Evolutionary conservation across 2,329 filamentous ascomycete species (phyloP).

Genomic region (Metarhizium humberi): DNA sequence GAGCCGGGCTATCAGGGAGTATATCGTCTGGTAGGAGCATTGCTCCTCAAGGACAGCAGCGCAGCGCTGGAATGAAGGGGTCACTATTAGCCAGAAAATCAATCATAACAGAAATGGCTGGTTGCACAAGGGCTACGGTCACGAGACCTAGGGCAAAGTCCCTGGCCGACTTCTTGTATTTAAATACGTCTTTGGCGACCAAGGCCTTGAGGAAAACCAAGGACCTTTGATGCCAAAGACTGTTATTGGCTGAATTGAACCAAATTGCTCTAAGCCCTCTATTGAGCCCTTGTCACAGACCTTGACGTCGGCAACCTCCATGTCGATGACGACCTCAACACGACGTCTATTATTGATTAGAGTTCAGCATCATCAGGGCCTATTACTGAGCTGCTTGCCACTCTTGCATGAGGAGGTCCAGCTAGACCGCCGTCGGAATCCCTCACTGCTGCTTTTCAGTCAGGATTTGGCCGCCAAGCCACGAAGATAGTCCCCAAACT

Average conservation of each 20-base stretch:
- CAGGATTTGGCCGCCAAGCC: not conserved
- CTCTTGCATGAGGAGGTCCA: not conserved
- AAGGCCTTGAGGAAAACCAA: too few relatives aligned
- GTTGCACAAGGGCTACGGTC: too few relatives aligned
- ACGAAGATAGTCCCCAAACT: not conserved
- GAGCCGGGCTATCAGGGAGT: too few relatives aligned
- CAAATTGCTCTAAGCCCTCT: too few relatives aligned
- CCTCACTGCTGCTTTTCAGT: not conserved
- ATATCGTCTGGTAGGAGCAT: too few relatives aligned
- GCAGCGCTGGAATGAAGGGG: conserved; percentile 6
- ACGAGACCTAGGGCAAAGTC: too few relatives aligned
- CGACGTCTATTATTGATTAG: not conserved
- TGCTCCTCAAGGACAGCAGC: conserved; percentile 1
- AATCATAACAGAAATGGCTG: conserved; percentile 6
- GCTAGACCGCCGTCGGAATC: not conserved
- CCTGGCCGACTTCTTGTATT: too few relatives aligned
- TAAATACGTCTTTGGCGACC: too few relatives aligned
- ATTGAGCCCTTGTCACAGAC: not conserved
- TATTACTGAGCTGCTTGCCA: not conserved
- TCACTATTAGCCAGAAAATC: conserved; percentile 8
- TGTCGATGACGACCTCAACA: not conserved
- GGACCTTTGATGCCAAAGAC: too few relatives aligned
- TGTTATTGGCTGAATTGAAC: too few relatives aligned
- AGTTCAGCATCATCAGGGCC: not conserved
- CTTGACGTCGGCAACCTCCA: not conserved